Percentiles rank a stretch among this genome's conserved stretches.
phyloP scores from a whole-genome alignment of 2,329 filamentous ascomycete genomes.

The Fusarium sp. region DNA sequence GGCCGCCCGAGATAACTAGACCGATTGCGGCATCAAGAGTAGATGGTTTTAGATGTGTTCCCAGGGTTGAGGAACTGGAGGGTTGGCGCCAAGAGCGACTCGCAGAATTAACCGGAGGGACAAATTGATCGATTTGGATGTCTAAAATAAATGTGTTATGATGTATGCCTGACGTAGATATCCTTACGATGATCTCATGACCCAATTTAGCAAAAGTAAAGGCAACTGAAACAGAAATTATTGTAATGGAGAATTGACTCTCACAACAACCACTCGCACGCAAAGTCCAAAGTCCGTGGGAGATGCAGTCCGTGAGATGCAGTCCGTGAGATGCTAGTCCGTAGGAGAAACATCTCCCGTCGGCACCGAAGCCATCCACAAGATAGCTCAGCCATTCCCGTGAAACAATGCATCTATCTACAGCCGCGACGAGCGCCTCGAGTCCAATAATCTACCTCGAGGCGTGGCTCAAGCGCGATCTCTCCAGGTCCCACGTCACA shows the following conservation, averaged over 20 bases:
- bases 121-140: background rate
- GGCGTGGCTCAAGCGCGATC: constrained; percentile 23
- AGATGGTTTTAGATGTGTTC: constrained; percentile 14
- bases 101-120: constrained; percentile 5
- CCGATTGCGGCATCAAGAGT: constrained; percentile 31
- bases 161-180: background rate
- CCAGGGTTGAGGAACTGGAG: background rate
- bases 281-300: background rate
- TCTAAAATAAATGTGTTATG: background rate
- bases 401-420: constrained; percentile 27
- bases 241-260: too few relatives aligned
- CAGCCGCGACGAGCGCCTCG: constrained; percentile 16
- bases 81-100: background rate
- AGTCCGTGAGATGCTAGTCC: too few relatives aligned
- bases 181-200: too few relatives aligned
- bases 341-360: background rate
- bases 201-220: background rate
- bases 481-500: background rate
- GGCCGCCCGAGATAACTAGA: constrained; percentile 15
- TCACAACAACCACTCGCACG: background rate
- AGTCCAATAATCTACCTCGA: constrained; percentile 2
- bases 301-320: too few relatives aligned
- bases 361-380: background rate
- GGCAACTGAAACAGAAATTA: background rate
- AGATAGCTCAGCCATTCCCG: constrained; percentile 20